Base-by-base conservation (phyloP, 2,329 filamentous ascomycete genomes). In the Chaetomium strumarium region DNA sequence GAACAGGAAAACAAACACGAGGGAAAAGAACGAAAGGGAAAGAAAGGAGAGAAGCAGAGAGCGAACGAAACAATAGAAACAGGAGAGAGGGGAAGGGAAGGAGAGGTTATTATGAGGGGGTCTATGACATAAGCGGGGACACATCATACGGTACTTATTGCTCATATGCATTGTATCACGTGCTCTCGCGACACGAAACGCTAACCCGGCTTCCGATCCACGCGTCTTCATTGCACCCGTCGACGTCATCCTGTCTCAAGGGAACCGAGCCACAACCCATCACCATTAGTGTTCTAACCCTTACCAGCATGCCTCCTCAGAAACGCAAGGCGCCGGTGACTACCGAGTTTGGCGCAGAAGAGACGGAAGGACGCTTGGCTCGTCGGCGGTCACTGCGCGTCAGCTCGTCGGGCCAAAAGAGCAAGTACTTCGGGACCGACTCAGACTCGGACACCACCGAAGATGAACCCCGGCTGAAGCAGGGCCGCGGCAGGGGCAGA, bases 301-400 rank as follows among this genome's bases (percentile, higher is more conserved):
- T 14, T 37, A 37, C 34, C 6, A 55, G 8, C 5, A 75, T 76
- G 73, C 64, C 72, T 7, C 62, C 67, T 14, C 66, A 64, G 11
- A 76, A 76, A 53, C 68, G 71, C 48, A 60, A 69, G 36, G 41
- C 58, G 5, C 47, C 55, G 5, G 40, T 46, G 6, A 48, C 34
- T 14, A 40, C 41, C 17, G 40, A 55, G 31, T 37, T 24, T 11
- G 64, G 65, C 1, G 53, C 64, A 7, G 66, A 64, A 13, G 55
- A 65, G 4, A 52, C 60, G 5, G 51, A 56, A 17, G 60, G 62
- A 19, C 63, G 67, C 51, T 48, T 55, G 48, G 37, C 60, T 14
- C 72, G 74, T 16, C 71, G 75, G n/a, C 70, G 73, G 46, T 81
- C 78, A 6, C 62, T 68, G 19, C 77, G 78, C 41, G 62, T 75